These are phyloP conservation scores for Stellera chamaejasme DNA, from an alignment of 345 rosid species.

Conservation along the genomic window DNA sequence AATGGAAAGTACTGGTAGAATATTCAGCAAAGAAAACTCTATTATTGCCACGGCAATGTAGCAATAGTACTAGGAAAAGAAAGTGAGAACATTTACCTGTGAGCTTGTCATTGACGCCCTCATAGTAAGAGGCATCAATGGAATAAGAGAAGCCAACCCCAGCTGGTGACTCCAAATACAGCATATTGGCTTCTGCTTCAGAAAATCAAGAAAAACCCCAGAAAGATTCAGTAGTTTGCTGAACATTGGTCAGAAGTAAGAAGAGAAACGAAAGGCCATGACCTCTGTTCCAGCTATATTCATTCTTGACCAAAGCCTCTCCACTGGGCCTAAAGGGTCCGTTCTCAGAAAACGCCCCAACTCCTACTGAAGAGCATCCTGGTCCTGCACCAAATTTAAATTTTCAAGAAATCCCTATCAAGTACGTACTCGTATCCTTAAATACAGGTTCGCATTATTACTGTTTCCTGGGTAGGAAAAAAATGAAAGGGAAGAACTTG, in stretches of 20 bases:
- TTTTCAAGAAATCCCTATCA: neutral
- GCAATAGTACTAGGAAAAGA: neutral
- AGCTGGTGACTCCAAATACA: conserved; percentile 86
- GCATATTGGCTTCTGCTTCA: conserved; percentile 81
- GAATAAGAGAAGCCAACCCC: conserved; percentile 99
- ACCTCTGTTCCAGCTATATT: conserved; percentile 94
- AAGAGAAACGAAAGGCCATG: conserved; percentile 3
- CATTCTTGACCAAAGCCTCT: conserved; percentile 55
- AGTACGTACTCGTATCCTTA: neutral
- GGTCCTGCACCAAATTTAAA: conserved; percentile 41
- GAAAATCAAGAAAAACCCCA: neutral
- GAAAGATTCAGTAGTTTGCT: conserved; percentile 14
- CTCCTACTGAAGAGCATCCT: conserved; percentile 97
- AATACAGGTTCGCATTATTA: too few relatives aligned
- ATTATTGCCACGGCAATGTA: conserved; percentile 11
- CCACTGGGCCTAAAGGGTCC: conserved; percentile 98
- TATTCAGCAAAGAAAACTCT: conserved; percentile 17
- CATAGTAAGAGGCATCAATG: conserved; percentile 47
- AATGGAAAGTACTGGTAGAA: conserved; percentile 19
- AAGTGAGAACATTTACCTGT: conserved; percentile 43
- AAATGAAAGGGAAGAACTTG: too few relatives aligned
- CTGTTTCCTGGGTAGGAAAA: too few relatives aligned
- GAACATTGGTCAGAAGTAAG: neutral
- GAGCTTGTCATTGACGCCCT: conserved; percentile 63
- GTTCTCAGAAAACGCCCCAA: conserved; percentile 93